phyloP scores from a whole-genome alignment of 176 grass and related monocot species.

The Carex kokanica region DNA sequence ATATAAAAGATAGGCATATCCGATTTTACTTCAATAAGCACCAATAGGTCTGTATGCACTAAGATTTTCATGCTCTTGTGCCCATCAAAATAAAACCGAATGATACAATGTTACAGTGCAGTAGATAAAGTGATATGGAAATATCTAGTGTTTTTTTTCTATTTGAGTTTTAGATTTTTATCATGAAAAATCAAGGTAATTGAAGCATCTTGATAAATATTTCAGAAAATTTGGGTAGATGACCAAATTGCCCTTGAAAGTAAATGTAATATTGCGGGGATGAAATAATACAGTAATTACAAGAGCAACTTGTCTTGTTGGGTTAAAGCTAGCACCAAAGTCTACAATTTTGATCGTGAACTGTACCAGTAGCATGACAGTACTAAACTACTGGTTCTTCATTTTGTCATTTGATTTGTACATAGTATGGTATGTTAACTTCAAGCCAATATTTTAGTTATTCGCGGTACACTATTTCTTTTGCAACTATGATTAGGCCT shows the following conservation, averaged over 20 bases:
- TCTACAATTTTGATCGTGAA: background rate
- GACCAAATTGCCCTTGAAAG: conserved; percentile 6
- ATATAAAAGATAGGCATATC: background rate
- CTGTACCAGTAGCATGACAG: background rate
- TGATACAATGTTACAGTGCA: background rate
- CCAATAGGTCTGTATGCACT: background rate
- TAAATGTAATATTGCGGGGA: background rate
- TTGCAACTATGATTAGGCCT: background rate
- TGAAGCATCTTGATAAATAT: background rate
- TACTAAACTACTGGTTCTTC: background rate
- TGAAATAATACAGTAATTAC: background rate
- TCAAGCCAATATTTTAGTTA: background rate
- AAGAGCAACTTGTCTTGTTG: background rate
- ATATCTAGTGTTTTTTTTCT: background rate
- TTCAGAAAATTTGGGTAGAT: conserved; percentile 4
- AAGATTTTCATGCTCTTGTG: background rate
- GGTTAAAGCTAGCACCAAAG: background rate
- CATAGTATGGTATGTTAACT: background rate
- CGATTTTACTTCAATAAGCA: background rate
- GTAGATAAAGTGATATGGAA: background rate
- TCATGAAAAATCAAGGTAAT: background rate
- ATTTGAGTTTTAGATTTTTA: background rate
- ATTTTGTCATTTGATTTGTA: background rate
- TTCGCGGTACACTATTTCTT: background rate
- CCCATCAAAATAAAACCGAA: background rate